Evolutionary conservation across 495 filamentous ascomycete species (phyloP).

Genomic region (Aspergillus ellipticus): DNA sequence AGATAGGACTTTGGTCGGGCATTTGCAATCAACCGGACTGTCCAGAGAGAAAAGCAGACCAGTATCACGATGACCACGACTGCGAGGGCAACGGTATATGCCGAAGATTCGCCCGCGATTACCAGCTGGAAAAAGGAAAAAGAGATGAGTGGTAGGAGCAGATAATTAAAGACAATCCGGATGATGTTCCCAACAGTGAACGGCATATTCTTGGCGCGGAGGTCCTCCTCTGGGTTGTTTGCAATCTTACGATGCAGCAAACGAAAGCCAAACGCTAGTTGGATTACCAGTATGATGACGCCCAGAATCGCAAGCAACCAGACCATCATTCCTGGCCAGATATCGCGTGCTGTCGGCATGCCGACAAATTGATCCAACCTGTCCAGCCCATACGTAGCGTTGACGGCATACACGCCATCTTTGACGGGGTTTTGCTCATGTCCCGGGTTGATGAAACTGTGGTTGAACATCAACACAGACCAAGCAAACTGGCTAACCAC

Average conservation of each 20-base stretch:
- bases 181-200: slow-evolving; percentile 85
- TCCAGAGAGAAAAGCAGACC: slow-evolving; percentile 70
- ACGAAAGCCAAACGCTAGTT: slow-evolving; percentile 69
- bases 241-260: slow-evolving; percentile 70
- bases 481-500: slow-evolving; percentile 81
- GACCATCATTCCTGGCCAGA: slow-evolving; percentile 89
- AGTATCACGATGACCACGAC: slow-evolving; percentile 68
- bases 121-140: slow-evolving; percentile 89
- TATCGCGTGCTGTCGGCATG: slow-evolving; percentile 68
- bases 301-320: slow-evolving; percentile 76
- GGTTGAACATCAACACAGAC: slow-evolving; percentile 89
- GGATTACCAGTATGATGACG: slow-evolving; percentile 63
- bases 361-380: slow-evolving; percentile 79
- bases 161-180: slow-evolving; percentile 86
- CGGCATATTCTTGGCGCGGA: slow-evolving; percentile 88
- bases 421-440: slow-evolving; percentile 58
- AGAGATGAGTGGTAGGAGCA: slow-evolving; percentile 80
- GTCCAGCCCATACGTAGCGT: slow-evolving; percentile 74
- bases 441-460: slow-evolving; percentile 73
- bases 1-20: slow-evolving; percentile 80
- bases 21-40: slow-evolving; percentile 70
- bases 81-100: slow-evolving; percentile 66
- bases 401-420: slow-evolving; percentile 78
- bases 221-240: slow-evolving; percentile 75
- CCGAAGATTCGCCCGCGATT: slow-evolving; percentile 61